Base-by-base conservation (phyloP, 2,329 filamentous ascomycete species). In the Coniochaeta prunicola region DNA sequence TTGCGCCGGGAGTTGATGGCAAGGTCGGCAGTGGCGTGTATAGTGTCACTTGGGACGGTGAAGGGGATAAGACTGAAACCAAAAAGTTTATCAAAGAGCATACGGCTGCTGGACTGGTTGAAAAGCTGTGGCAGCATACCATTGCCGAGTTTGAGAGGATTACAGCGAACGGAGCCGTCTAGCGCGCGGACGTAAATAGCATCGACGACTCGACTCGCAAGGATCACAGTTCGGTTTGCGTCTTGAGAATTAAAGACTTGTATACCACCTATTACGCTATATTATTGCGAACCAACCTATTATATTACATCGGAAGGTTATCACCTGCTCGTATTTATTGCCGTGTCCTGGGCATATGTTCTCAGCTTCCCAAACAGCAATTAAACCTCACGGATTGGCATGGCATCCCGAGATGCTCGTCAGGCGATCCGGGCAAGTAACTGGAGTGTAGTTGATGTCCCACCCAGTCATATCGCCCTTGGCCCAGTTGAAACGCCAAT, bases 11-110 rank as follows among this genome's bases (percentile, higher is more conserved):
- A 5, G 66, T 65, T 3, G 68, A 75, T 38, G 71, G 71, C 6
- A 60, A 65, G 38, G 50, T 34, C 0, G 71, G 71, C 1, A 73
- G 72, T 58, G 74, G 76, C 6, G 69, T 74, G 13, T 77, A 77
- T 64, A 71, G 71, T 30, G 64, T 77, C 4, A 64, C 64, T 30
- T 62, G 66, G 10, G 62, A 71, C 8, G 71, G 71, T 40, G 72
- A 75, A 34, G 66, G 62, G 50, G 66, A 62, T 6, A 60, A 62
- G 3, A 59, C 64, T 17, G 67, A 67, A 38, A 64, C 67, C 13
- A 65, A 68, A 42, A 63, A 67, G 40, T 57, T 68, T 2, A 60
- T 76, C 36, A 59, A 58, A 5, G 50, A 53, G 1, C 63, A 71
- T 57, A 65, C 67, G 31, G 54, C 64, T 4, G 64, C 71, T 17